phyloP scores from a whole-genome alignment of 2,329 filamentous ascomycete species.

The Fusarium tupiense region DNA sequence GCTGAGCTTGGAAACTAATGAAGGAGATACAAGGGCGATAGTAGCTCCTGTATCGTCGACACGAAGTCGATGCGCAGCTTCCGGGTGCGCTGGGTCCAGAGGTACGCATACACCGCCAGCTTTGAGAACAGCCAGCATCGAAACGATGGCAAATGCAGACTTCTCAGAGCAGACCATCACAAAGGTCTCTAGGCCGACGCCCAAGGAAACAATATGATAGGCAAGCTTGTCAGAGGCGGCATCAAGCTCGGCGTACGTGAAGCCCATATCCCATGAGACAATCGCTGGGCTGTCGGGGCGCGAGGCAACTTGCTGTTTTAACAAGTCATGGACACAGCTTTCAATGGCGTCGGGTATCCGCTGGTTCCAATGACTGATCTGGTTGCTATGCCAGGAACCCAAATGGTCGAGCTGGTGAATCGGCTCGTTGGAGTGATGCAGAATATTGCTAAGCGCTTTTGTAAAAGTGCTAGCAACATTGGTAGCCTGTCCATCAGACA shows the following conservation, averaged over 20 bases:
- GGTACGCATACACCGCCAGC: conserved; percentile 28
- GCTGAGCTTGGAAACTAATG: not conserved
- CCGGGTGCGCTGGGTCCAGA: conserved; percentile 32
- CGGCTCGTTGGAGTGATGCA: conserved; percentile 7
- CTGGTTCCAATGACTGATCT: conserved; percentile 22
- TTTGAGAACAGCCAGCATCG: conserved; percentile 33
- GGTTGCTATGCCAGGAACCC: not conserved
- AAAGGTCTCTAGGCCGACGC: conserved; percentile 1
- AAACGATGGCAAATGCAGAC: conserved; percentile 19
- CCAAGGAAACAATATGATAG: not conserved
- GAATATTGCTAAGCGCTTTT: conserved; percentile 30
- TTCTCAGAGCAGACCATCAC: conserved; percentile 33
- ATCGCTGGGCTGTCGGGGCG: conserved; percentile 15
- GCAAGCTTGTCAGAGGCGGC: conserved; percentile 22
- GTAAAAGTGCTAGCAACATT: conserved; percentile 33
- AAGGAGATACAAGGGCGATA: conserved; percentile 24
- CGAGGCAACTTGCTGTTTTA: not conserved
- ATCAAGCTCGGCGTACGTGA: conserved; percentile 36
- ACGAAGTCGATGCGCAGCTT: conserved; percentile 22
- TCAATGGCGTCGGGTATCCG: conserved; percentile 10
- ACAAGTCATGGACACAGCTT: conserved; percentile 22
- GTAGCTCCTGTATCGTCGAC: conserved; percentile 18
- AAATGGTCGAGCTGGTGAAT: conserved; percentile 24
- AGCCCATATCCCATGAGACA: conserved; percentile 26
- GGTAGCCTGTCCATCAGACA: conserved; percentile 28